These are phyloP conservation scores for Venturia asperata DNA, from an alignment of 2,329 filamentous ascomycete species.

Conservation along the genomic window DNA sequence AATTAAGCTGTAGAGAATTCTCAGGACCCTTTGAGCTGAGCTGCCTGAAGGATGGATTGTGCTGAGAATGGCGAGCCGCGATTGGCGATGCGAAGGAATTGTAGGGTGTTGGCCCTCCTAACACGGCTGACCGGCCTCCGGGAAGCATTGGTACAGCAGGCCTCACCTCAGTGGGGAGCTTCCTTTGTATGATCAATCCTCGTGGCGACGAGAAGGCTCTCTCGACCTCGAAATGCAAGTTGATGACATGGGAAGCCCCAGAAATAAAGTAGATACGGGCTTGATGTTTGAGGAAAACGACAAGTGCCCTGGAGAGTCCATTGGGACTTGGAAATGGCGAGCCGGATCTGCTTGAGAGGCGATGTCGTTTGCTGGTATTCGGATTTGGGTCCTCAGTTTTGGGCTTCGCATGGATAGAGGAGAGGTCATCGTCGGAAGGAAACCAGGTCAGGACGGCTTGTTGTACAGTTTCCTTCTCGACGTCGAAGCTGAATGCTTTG, in stretches of 20 bases:
- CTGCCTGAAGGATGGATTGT: conserved; percentile 22
- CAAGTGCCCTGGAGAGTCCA: conserved; percentile 53
- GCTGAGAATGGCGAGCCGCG: conserved; percentile 31
- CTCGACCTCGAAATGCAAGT: conserved; percentile 92
- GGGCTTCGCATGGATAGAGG: conserved; percentile 20
- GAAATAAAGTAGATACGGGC: conserved; percentile 88
- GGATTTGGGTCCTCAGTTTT: background rate
- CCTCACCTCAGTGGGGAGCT: conserved; percentile 48
- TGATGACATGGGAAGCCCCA: conserved; percentile 79
- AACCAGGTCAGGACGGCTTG: conserved; percentile 85
- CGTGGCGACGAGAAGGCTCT: conserved; percentile 73
- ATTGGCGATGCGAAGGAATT: conserved; percentile 78
- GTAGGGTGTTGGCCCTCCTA: conserved; percentile 51
- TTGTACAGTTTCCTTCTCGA: conserved; percentile 79
- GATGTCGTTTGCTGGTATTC: background rate
- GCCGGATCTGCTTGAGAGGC: background rate
- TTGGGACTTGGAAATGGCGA: background rate
- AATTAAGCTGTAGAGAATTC: conserved; percentile 12
- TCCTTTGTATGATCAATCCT: conserved; percentile 82
- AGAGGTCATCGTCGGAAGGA: conserved; percentile 39
- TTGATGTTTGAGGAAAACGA: conserved; percentile 87
- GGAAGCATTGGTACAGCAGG: conserved; percentile 31
- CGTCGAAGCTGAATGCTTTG: conserved; percentile 76
- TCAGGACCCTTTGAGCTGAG: background rate
- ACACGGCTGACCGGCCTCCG: background rate